Percentiles rank a stretch among this genome's conserved stretches.
phyloP scores from a whole-genome alignment of 148 eudicot genomes.

The Camellia japonica region DNA sequence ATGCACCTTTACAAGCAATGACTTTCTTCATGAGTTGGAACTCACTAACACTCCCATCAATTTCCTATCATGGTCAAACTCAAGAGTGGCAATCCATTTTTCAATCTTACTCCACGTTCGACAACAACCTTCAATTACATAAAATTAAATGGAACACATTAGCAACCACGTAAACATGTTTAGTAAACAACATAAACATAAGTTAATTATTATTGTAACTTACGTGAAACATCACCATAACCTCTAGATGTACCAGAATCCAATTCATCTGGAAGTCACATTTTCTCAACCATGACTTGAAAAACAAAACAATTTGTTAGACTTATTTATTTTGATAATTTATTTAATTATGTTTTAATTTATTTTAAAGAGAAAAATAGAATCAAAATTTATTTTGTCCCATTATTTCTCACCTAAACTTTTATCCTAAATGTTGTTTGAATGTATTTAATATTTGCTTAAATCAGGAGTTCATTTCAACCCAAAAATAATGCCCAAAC shows the following conservation, averaged over 20 bases:
- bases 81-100: constrained; percentile 70
- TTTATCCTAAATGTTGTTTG: too few relatives aligned
- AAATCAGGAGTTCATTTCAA: too few relatives aligned
- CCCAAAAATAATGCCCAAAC: too few relatives aligned
- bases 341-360: too few relatives aligned
- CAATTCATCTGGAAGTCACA: constrained; percentile 62
- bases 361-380: too few relatives aligned
- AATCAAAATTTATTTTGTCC: too few relatives aligned
- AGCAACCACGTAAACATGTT: not conserved
- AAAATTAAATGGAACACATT: constrained; percentile 16
- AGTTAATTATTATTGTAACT: constrained; percentile 10
- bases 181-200: not conserved
- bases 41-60: constrained; percentile 71
- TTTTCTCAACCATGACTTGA: constrained; percentile 77
- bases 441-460: too few relatives aligned
- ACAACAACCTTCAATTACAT: constrained; percentile 46
- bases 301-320: too few relatives aligned
- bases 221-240: constrained; percentile 44
- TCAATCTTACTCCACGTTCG: constrained; percentile 47
- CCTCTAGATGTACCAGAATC: constrained; percentile 30
- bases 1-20: constrained; percentile 66
- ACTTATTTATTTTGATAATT: too few relatives aligned
- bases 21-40: constrained; percentile 53
- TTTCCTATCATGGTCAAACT: constrained; percentile 81
- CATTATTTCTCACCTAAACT: too few relatives aligned